Evolutionary conservation across 176 grass and related monocot species (phyloP).

Genomic region (Tillandsia leiboldiana): DNA sequence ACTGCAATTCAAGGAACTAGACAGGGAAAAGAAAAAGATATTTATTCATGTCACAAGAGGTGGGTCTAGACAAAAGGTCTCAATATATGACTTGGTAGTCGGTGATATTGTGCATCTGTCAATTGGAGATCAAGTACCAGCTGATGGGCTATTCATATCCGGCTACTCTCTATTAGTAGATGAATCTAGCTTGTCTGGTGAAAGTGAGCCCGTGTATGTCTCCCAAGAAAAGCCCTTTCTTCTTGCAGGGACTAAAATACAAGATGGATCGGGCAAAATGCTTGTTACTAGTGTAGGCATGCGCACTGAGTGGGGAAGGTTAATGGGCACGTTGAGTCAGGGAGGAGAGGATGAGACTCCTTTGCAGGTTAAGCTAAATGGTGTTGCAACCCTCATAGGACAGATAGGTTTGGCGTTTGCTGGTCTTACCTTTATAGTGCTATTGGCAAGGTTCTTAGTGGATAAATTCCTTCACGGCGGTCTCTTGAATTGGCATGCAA

Average conservation of each 20-base stretch:
- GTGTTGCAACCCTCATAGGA: conserved; percentile 87
- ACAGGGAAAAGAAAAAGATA: conserved; percentile 96
- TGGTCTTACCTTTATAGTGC: conserved; percentile 71
- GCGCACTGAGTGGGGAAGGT: conserved; percentile 90
- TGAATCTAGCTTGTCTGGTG: conserved; percentile 88
- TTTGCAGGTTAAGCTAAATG: conserved; percentile 94
- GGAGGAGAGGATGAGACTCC: conserved; percentile 95
- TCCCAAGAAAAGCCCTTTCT: conserved; percentile 80
- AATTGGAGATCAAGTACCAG: conserved; percentile 82
- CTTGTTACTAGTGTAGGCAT: conserved; percentile 78
- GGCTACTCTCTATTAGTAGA: conserved; percentile 82
- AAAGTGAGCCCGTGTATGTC: conserved; percentile 72
- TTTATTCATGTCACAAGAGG: conserved; percentile 87
- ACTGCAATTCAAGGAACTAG: conserved; percentile 92
- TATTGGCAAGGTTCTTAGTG: conserved; percentile 63
- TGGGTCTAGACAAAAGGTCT: conserved; percentile 60
- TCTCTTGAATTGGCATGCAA: conserved; percentile 63
- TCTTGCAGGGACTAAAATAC: conserved; percentile 80
- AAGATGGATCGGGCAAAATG: conserved; percentile 96
- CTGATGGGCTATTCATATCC: conserved; percentile 76
- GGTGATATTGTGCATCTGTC: conserved; percentile 94
- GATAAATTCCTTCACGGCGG: conserved; percentile 43
- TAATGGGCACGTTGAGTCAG: conserved; percentile 90
- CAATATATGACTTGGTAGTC: conserved; percentile 80
- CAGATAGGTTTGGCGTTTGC: conserved; percentile 86